Evolutionary conservation across 1,284 basidiomycete genomes (phyloP).

Genomic region (Rhodotorula sp.): DNA sequence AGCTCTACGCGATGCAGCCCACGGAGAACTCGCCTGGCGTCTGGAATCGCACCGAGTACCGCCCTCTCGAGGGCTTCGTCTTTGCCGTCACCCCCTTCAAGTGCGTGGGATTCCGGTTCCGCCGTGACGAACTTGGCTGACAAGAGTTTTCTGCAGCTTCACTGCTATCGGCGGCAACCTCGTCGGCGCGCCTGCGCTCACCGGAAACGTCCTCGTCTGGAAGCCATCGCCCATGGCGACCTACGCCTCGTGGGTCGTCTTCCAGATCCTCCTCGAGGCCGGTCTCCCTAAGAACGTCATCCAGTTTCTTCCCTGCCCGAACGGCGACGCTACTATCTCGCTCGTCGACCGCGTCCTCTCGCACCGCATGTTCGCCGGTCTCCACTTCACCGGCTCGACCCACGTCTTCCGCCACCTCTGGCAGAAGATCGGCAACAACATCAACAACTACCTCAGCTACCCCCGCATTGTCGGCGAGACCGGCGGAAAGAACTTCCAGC

Average conservation of each 20-base stretch:
- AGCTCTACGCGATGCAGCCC: constrained; percentile 88
- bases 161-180: constrained; percentile 96
- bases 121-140: not conserved
- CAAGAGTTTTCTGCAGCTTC: constrained; percentile 35
- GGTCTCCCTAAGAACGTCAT: constrained; percentile 92
- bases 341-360: constrained; percentile 72
- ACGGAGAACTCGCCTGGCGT: constrained; percentile 77
- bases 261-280: constrained; percentile 90
- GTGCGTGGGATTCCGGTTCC: constrained; percentile 56
- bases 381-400: constrained; percentile 98
- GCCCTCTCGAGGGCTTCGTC: constrained; percentile 94
- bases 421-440: constrained; percentile 88
- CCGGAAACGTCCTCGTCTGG: constrained; percentile 95
- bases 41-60: constrained; percentile 98
- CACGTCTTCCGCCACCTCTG: constrained; percentile 91
- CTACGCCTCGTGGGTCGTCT: constrained; percentile 89
- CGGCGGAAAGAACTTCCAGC: constrained; percentile 97
- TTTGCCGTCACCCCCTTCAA: constrained; percentile 98
- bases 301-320: constrained; percentile 77
- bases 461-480: constrained; percentile 91
- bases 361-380: constrained; percentile 75
- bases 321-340: constrained; percentile 39
- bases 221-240: constrained; percentile 95
- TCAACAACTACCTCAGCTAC: constrained; percentile 82
- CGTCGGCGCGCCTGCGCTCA: constrained; percentile 75